Conservation (phyloP, 768 basidiomycete genomes). For the Albatrellus ellisii region DNA sequence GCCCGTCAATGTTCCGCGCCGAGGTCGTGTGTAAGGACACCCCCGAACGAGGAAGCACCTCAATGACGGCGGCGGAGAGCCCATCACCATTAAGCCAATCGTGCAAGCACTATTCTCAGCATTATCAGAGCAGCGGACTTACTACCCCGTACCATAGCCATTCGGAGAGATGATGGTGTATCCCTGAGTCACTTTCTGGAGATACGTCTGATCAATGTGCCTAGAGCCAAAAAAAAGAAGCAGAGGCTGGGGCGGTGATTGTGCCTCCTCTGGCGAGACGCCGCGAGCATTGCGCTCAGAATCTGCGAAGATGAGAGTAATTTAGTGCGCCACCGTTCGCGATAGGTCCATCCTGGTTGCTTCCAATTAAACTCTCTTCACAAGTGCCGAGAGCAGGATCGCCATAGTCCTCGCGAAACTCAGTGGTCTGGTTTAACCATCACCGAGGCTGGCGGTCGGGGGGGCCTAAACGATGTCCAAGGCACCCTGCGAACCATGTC, state of each 20-base stretch:
- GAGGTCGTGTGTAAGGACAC: constrained; percentile 30
- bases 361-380: constrained; percentile 19
- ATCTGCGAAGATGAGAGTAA: too few relatives aligned
- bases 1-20: constrained; percentile 34
- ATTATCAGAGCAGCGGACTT: not conserved
- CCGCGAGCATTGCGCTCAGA: constrained; percentile 10
- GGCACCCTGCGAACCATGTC: constrained; percentile 18
- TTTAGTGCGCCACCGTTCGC: constrained; percentile 20
- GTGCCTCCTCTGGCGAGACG: constrained; percentile 16
- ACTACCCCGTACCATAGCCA: constrained; percentile 23
- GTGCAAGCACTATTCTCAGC: not conserved
- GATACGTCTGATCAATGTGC: too few relatives aligned
- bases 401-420: constrained; percentile 33
- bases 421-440: constrained; percentile 32
- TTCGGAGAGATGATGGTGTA: constrained; percentile 18
- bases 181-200: constrained; percentile 7
- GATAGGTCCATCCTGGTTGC: constrained; percentile 16
- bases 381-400: constrained; percentile 27
- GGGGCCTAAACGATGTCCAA: constrained; percentile 23
- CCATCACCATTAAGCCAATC: not conserved
- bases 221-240: not conserved
- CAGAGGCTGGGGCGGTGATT: not conserved
- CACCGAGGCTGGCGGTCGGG: constrained; percentile 34
- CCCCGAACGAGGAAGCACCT: not conserved
- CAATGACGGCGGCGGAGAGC: constrained; percentile 3